A percentile compares a stretch with the other conserved stretches of the same genome.
Evolutionary conservation across 768 basidiomycete species (phyloP).

Genomic region (Rhodotorula diobovata): DNA sequence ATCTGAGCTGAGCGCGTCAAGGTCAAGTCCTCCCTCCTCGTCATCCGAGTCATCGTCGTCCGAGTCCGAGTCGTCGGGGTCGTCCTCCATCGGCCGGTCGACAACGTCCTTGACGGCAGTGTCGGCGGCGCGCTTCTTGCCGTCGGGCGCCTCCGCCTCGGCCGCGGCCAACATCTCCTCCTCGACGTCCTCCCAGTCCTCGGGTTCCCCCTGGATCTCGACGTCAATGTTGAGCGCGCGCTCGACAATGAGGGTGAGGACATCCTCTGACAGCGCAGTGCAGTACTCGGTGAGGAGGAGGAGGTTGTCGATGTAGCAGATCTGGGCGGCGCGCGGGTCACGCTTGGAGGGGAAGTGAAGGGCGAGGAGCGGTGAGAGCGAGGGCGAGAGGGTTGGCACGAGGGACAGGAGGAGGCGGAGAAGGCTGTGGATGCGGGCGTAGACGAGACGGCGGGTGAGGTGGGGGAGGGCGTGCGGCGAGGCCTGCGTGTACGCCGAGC

Average conservation of each 20-base stretch:
- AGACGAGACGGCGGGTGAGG: slow-evolving; percentile 73
- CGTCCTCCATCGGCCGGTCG: slow-evolving; percentile 74
- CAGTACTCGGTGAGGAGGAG: slow-evolving; percentile 80
- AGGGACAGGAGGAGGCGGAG: slow-evolving; percentile 80
- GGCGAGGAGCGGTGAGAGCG: slow-evolving; percentile 76
- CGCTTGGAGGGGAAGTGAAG: slow-evolving; percentile 90
- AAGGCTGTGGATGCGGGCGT: slow-evolving; percentile 78
- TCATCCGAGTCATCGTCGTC: slow-evolving; percentile 54
- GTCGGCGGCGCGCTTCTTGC: slow-evolving; percentile 43
- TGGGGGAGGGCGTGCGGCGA: slow-evolving; percentile 25
- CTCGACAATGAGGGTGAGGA: slow-evolving; percentile 81
- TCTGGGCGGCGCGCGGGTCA: slow-evolving; percentile 69
- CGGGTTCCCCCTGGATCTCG: slow-evolving; percentile 92
- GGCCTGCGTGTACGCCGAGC: slow-evolving; percentile 33
- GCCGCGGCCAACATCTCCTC: slow-evolving; percentile 37
- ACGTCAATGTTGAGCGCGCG: slow-evolving; percentile 96
- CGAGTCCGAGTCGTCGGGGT: slow-evolving; percentile 58
- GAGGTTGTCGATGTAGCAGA: slow-evolving; percentile 85
- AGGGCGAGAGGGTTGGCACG: slow-evolving; percentile 83
- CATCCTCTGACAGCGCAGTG: slow-evolving; percentile 72
- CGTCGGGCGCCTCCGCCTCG: slow-evolving; percentile 58
- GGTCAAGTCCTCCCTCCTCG: slow-evolving; percentile 52
- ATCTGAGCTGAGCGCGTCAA: slow-evolving; percentile 47
- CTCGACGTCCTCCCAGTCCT: slow-evolving; percentile 75
- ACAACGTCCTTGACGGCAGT: slow-evolving; percentile 57